Evolutionary conservation across 2,329 filamentous ascomycete genomes (phyloP).

Genomic region (Aspergillus sp.): DNA sequence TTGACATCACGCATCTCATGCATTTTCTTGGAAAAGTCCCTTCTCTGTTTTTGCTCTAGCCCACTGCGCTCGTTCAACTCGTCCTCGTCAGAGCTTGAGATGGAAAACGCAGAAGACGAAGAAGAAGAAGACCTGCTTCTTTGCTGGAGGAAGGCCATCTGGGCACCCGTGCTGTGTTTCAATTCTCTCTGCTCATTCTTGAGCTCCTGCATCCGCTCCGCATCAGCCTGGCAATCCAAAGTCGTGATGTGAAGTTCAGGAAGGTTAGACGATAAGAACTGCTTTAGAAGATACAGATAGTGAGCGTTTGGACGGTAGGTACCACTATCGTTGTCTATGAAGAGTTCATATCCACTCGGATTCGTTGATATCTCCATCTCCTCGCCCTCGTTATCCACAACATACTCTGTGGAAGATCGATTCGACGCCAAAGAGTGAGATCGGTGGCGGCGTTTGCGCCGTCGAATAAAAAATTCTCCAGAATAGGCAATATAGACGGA

Average conservation of each 20-base stretch:
- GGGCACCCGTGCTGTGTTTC: slow-evolving; percentile 65
- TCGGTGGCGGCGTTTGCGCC: slow-evolving; percentile 54
- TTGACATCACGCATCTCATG: slow-evolving; percentile 40
- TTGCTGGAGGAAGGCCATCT: slow-evolving; percentile 56
- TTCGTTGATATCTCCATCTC: slow-evolving; percentile 52
- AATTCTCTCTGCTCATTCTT: slow-evolving; percentile 72
- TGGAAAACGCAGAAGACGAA: slow-evolving; percentile 46
- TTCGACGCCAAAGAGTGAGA: slow-evolving; percentile 28
- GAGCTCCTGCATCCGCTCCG: slow-evolving; percentile 69
- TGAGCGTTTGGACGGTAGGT: slow-evolving; percentile 86
- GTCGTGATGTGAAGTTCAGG: slow-evolving; percentile 73
- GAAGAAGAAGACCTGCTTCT: slow-evolving; percentile 41
- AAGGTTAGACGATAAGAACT: slow-evolving; percentile 71
- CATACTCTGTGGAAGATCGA: slow-evolving; percentile 35
- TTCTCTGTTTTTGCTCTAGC: slow-evolving; percentile 22
- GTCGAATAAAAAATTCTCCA: slow-evolving; percentile 87
- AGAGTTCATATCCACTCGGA: slow-evolving; percentile 70
- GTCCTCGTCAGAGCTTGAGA: slow-evolving; percentile 58
- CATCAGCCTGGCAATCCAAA: slow-evolving; percentile 71
- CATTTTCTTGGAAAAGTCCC: slow-evolving; percentile 28
- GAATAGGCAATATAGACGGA: slow-evolving; percentile 87
- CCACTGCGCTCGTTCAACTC: slow-evolving; percentile 50
- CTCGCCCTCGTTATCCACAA: slow-evolving; percentile 30
- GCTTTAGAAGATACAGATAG: slow-evolving; percentile 68
- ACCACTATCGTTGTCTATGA: slow-evolving; percentile 94